Conservation (phyloP, 495 filamentous ascomycete species). For the Neurospora intermedia region DNA sequence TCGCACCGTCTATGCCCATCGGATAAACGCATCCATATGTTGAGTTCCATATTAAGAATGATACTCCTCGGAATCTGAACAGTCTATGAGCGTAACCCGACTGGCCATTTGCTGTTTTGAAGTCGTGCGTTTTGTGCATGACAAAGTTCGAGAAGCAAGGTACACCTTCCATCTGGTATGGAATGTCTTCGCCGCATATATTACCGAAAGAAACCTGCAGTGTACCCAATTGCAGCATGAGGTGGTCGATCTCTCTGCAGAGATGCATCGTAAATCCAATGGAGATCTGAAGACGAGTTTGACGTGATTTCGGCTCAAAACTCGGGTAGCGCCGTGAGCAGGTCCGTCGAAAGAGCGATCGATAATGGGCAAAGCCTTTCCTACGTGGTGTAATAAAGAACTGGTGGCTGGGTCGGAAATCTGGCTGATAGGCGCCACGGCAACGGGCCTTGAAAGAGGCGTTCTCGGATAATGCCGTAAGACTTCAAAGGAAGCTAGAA, state of each 20-base stretch:
- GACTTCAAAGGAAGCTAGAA: not conserved
- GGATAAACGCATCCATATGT: constrained; percentile 22
- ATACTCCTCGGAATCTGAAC: constrained; percentile 17
- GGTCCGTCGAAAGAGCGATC: not conserved
- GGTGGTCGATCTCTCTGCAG: not conserved
- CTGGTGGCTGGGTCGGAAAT: not conserved
- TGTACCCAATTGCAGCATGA: not conserved
- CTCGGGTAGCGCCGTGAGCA: not conserved
- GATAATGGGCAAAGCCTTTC: not conserved
- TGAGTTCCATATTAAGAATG: constrained; percentile 18
- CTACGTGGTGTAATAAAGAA: not conserved
- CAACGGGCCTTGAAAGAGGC: not conserved
- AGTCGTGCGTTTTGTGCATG: not conserved
- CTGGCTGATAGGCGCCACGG: not conserved
- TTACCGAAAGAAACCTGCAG: not conserved
- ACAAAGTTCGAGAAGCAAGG: not conserved
- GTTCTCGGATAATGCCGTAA: not conserved
- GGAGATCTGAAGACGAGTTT: not conserved
- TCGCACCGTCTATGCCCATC: constrained; percentile 17
- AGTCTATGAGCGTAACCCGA: not conserved
- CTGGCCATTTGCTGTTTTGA: not conserved
- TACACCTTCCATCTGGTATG: not conserved
- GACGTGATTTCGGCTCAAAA: not conserved
- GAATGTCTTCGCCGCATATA: not conserved
- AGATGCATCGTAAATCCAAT: not conserved